Evolutionary conservation across 1,284 basidiomycete species (phyloP).

Genomic region (Xerocomus minutiporus): DNA sequence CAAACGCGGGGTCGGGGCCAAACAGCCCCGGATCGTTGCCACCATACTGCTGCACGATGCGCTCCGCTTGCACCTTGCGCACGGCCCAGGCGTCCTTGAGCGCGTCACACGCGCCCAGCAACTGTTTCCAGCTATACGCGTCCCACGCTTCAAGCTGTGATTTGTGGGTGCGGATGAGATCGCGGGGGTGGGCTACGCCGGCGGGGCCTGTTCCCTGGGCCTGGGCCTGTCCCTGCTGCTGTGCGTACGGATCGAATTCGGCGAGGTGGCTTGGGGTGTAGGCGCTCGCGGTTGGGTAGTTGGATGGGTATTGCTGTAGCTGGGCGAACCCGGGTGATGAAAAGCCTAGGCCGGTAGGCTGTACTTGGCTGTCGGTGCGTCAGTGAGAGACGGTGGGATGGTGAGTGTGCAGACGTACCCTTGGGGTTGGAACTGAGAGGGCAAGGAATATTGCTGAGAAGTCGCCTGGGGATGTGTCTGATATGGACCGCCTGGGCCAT

Average conservation of each 20-base stretch:
- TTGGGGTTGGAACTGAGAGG: slow-evolving; percentile 18
- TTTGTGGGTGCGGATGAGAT: slow-evolving; percentile 52
- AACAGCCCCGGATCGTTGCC: slow-evolving; percentile 26
- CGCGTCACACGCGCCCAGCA: slow-evolving; percentile 47
- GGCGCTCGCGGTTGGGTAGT: slow-evolving; percentile 17
- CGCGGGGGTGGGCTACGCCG: slow-evolving; percentile 49
- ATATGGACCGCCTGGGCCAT: slow-evolving; percentile 5
- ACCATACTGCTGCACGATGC: slow-evolving; percentile 39
- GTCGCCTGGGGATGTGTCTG: slow-evolving; percentile 19
- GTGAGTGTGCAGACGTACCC: slow-evolving; percentile 10
- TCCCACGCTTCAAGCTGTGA: slow-evolving; percentile 57
- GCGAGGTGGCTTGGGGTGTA: slow-evolving; percentile 36
- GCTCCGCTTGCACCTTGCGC: slow-evolving; percentile 45
- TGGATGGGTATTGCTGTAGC: slow-evolving; percentile 23
- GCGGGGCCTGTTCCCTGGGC: slow-evolving; percentile 4
- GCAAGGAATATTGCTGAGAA: slow-evolving; percentile 18
- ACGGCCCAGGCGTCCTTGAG: slow-evolving; percentile 50
- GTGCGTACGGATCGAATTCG: slow-evolving; percentile 53
- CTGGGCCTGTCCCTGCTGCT: slow-evolving; percentile 2
- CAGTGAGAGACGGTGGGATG: background rate
- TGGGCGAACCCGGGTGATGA: slow-evolving; percentile 30
- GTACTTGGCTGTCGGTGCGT: slow-evolving; percentile 20
- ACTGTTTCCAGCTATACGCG: slow-evolving; percentile 52
- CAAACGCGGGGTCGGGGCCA: slow-evolving; percentile 23
- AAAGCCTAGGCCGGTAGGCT: slow-evolving; percentile 27